phyloP scores from a whole-genome alignment of 1,284 basidiomycete species.

The Puccinia triticina region DNA sequence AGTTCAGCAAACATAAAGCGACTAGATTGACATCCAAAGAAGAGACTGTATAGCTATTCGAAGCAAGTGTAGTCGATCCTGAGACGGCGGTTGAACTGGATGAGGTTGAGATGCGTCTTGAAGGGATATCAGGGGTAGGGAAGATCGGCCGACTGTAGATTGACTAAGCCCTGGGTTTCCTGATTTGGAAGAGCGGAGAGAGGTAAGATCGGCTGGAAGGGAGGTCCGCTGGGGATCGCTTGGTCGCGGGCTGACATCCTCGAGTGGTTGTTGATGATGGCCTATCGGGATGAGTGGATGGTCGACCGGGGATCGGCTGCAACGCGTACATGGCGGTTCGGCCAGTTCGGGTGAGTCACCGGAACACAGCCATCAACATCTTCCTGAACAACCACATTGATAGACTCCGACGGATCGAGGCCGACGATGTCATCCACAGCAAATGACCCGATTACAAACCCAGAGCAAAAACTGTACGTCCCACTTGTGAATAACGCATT shows the following conservation, averaged over 20 bases:
- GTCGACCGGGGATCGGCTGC: no score
- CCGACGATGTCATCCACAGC: background rate
- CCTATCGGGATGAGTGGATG: no score
- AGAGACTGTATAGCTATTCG: constrained; percentile 10
- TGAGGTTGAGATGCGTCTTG: constrained; percentile 12
- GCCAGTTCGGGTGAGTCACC: no score
- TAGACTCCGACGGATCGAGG: no score
- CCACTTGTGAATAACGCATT: background rate
- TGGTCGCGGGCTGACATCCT: constrained; percentile 8
- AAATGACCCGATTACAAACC: background rate
- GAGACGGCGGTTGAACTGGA: constrained; percentile 10
- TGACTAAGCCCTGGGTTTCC: constrained; percentile 2
- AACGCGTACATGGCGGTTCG: no score
- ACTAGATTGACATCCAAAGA: constrained; percentile 68
- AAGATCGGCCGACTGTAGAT: constrained; percentile 27
- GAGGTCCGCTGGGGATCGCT: constrained; percentile 21
- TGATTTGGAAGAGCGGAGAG: constrained; percentile 20
- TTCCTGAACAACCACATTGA: no score
- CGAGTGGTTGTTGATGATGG: background rate
- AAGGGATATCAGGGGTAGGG: constrained; percentile 11
- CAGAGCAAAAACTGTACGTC: background rate
- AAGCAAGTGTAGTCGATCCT: constrained; percentile 8
- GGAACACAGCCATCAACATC: no score
- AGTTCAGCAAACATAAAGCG: constrained; percentile 87
- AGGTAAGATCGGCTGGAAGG: constrained; percentile 18